Base-by-base conservation (phyloP, 73 alveolate genomes). In the Paramecium octaurelia region DNA sequence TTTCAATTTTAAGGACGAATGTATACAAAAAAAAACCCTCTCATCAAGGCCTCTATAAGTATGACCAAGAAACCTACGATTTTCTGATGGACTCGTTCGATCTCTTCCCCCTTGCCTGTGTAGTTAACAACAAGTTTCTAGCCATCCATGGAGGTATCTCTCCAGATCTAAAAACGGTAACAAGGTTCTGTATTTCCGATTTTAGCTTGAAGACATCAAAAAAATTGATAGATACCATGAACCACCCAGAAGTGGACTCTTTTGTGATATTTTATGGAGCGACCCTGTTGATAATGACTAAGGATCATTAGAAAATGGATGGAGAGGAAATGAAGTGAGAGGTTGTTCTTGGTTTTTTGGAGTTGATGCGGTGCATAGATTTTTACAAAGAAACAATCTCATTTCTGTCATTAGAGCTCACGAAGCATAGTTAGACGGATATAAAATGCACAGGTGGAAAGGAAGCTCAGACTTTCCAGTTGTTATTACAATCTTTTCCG, bases 361-460 rank as follows among this genome's bases (percentile, higher is more conserved):
- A 10, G 92, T 87, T 58, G 96, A 96, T 35, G 97, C 99, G 27
- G 97, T 94, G 3, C 90, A 86, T 60, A 80, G 92, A 59, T 96
- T 96, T 86, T 77, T 96, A 31, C 86, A 95, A 71, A 88, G 93
- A 59, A 96, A 96, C 38, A 94, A 93, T 23, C 85, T 95, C 18
- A 92, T 95, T 58, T 95, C 98, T 23, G 95, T 97, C 21, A 94
- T 97, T 31, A 70, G 99, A 73, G 99, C 99, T 2, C 99, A 97
- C 84, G 99, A 97, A 92, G 98, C 99, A 14, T 93, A 97, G 86
- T 92, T 97, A 43, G 99, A 97, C 87, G 99, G 99, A 31, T 97
- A 96, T 89, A 97, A 97, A 92, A 97, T 97, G 99, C 98, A 97
- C 85, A 94, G 95, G 85, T 97, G 99, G 99, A 97, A 97, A 93